Conservation (phyloP, 2,329 filamentous ascomycete genomes). For the Trichothecium sympodiale region DNA sequence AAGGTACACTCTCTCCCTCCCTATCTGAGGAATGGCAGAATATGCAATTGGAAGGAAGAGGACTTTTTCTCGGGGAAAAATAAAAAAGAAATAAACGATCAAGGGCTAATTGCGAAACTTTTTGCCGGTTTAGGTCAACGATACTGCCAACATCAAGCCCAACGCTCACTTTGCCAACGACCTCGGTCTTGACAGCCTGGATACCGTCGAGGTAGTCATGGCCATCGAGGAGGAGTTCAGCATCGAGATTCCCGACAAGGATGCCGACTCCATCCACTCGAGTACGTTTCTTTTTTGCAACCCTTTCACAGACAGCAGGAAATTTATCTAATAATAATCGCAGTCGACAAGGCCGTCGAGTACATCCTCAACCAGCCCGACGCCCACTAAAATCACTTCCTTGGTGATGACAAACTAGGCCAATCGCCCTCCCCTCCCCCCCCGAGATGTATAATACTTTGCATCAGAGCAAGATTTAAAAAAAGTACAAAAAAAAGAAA, state of each 20-base stretch:
- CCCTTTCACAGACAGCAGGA: background rate
- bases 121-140: constrained; percentile 47
- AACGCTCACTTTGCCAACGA: constrained; percentile 92
- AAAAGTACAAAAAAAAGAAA: background rate
- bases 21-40: no score
- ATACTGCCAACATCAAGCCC: constrained; percentile 58
- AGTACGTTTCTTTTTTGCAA: constrained; percentile 50
- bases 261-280: constrained; percentile 87
- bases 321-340: background rate
- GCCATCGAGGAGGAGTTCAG: constrained; percentile 90
- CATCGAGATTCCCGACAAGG: constrained; percentile 98
- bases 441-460: no score
- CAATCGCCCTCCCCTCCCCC: no score
- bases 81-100: no score
- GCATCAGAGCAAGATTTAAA: background rate
- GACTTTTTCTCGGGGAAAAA: no score
- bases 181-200: constrained; percentile 90
- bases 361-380: constrained; percentile 92
- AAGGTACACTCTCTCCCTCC: constrained; percentile 45
- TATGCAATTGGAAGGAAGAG: no score
- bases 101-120: constrained; percentile 2
- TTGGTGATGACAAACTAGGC: no score
- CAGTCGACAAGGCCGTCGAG: constrained; percentile 88
- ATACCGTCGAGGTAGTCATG: constrained; percentile 99
- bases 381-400: constrained; percentile 47